Evolutionary conservation across 2,329 filamentous ascomycete genomes (phyloP).

Genomic region (Drechslerella coelobrocha): DNA sequence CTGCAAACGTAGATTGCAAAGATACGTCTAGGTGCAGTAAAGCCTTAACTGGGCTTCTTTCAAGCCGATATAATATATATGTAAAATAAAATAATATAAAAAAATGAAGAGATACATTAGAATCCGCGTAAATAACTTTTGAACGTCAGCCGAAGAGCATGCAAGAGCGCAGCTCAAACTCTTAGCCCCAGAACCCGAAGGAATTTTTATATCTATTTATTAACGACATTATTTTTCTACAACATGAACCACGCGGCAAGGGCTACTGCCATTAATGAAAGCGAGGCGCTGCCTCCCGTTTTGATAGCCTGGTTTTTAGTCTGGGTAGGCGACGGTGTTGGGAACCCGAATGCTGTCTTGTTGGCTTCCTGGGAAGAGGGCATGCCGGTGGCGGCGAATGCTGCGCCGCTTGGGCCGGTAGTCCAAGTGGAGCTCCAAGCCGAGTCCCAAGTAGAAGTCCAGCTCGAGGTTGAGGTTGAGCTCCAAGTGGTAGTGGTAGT

Average conservation of each 20-base stretch:
- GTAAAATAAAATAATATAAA: conserved; percentile 2
- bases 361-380: conserved; percentile 8
- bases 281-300: conserved; percentile 1
- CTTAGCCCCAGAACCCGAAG: neutral
- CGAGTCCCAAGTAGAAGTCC: neutral
- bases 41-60: conserved; percentile 4
- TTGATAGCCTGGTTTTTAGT: conserved; percentile 13
- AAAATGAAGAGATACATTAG: neutral
- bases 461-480: neutral
- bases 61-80: conserved; percentile 9
- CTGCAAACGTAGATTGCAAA: no score
- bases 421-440: neutral
- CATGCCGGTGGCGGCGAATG: neutral
- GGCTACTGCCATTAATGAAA: neutral
- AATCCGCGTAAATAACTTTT: no score
- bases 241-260: conserved; percentile 10
- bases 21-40: no score
- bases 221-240: neutral
- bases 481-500: neutral
- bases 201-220: neutral
- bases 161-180: neutral
- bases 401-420: neutral
- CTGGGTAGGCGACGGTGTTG: conserved; percentile 19
- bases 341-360: conserved; percentile 17
- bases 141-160: no score